A percentile compares a stretch with the other conserved stretches of the same genome.
phyloP scores from a whole-genome alignment of 2,329 filamentous ascomycete species.

The Huntiella savannae region DNA sequence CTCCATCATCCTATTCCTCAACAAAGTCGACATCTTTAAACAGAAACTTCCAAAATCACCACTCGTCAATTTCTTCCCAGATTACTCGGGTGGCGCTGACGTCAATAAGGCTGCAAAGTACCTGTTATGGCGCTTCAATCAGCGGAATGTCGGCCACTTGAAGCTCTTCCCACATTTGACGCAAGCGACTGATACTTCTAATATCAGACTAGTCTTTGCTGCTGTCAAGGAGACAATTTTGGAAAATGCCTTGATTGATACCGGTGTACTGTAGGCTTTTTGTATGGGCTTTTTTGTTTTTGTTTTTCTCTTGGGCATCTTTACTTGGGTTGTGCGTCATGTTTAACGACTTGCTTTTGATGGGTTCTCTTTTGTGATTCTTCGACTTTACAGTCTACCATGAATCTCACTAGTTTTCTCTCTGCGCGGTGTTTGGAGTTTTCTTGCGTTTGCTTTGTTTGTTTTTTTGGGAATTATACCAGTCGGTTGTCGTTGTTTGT shows the following conservation, averaged over 20 bases:
- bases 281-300: neutral
- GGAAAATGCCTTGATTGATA: conserved; percentile 95
- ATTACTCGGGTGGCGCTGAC: conserved; percentile 94
- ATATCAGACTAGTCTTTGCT: conserved; percentile 92
- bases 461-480: too few species aligned
- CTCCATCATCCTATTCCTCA: conserved; percentile 94
- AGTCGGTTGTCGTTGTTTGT: too few species aligned
- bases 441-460: too few species aligned
- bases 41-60: conserved; percentile 81
- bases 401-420: too few species aligned
- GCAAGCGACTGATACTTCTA: conserved; percentile 96
- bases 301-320: neutral
- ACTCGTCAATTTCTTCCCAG: conserved; percentile 85
- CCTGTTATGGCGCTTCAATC: conserved; percentile 93
- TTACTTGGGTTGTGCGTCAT: neutral
- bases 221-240: conserved; percentile 97
- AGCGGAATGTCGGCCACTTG: conserved; percentile 88
- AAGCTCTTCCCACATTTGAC: conserved; percentile 96
- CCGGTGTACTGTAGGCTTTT: conserved; percentile 56
- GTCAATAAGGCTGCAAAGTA: conserved; percentile 98
- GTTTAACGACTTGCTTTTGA: too few species aligned
- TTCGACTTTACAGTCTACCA: too few species aligned
- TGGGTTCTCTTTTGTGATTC: too few species aligned
- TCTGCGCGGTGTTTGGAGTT: too few species aligned
- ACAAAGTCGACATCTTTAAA: conserved; percentile 97